Percentiles rank a stretch among this genome's conserved stretches.
Evolutionary conservation across 176 grass and related monocot genomes (phyloP).

Genomic region (Paspalum notatum): DNA sequence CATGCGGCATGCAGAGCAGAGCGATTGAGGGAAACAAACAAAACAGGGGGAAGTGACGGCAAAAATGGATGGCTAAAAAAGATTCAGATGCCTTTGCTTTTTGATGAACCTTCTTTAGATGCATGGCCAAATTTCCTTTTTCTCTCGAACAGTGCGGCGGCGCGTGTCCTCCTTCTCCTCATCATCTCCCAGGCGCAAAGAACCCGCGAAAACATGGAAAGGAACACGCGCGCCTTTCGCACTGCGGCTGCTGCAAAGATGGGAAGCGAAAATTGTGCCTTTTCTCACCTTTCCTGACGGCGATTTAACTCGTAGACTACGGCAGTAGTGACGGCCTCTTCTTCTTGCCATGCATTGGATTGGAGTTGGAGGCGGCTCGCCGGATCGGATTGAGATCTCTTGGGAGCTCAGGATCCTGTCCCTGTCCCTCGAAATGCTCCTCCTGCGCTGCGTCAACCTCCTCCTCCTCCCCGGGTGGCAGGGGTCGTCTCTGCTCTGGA

Average conservation of each 20-base stretch:
- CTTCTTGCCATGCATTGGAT: conserved; percentile 35
- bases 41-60: no score
- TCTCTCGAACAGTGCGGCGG: not conserved
- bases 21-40: no score
- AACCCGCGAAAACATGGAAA: conserved; percentile 26
- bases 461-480: no score
- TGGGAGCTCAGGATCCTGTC: no score
- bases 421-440: not conserved
- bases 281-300: conserved; percentile 43
- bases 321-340: not conserved
- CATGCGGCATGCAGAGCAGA: conserved; percentile 35
- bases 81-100: conserved; percentile 46
- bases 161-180: conserved; percentile 1
- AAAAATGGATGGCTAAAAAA: no score
- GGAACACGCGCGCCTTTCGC: conserved; percentile 38
- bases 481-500: not conserved
- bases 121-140: conserved; percentile 6
- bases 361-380: not conserved
- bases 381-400: not conserved
- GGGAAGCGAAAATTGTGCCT: conserved; percentile 11
- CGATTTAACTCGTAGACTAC: conserved; percentile 43
- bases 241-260: conserved; percentile 14
- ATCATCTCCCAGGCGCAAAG: not conserved
- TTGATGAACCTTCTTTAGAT: conserved; percentile 60
- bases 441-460: not conserved